phyloP scores from a whole-genome alignment of 257 asterid species.

The Sherardia arvensis region DNA sequence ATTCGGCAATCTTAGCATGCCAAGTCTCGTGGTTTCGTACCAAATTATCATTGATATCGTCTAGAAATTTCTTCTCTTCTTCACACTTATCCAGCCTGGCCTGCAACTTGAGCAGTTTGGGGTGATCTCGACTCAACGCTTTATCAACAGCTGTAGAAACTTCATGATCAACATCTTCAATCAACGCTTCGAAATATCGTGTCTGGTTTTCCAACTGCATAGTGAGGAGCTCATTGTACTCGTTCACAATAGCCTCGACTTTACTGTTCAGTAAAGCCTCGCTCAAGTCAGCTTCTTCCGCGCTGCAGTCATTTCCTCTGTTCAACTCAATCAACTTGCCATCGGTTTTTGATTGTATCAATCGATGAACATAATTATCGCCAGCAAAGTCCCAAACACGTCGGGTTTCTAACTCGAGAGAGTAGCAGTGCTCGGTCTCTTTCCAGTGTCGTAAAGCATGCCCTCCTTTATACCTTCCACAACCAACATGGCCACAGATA shows the following conservation, averaged over 20 bases:
- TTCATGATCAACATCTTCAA: conserved; percentile 68
- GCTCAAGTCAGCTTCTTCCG: conserved; percentile 28
- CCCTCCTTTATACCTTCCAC: conserved; percentile 77
- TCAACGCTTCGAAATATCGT: conserved; percentile 69
- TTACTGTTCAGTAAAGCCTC: conserved; percentile 50
- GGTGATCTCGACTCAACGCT: conserved; percentile 53
- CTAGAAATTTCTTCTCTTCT: conserved; percentile 69
- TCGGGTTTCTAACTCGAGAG: conserved; percentile 92
- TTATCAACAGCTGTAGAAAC: conserved; percentile 53
- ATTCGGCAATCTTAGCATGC: conserved; percentile 57
- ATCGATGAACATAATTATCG: conserved; percentile 90
- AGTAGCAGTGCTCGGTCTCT: conserved; percentile 93
- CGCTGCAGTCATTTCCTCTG: conserved; percentile 35
- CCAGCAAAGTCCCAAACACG: conserved; percentile 98
- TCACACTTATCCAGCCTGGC: conserved; percentile 48
- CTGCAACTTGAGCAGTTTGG: conserved; percentile 67
- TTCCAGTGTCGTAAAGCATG: conserved; percentile 88
- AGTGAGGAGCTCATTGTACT: conserved; percentile 85
- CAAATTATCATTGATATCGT: conserved; percentile 86
- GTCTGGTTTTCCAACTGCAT: conserved; percentile 89
- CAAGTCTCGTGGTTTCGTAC: conserved; percentile 61
- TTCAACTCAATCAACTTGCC: conserved; percentile 90
- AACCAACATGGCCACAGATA: conserved; percentile 88
- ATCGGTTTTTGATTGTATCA: conserved; percentile 92
- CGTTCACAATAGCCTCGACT: conserved; percentile 80